Base-by-base conservation (phyloP, 2,329 filamentous ascomycete species). In the Monosporascus sp. region DNA sequence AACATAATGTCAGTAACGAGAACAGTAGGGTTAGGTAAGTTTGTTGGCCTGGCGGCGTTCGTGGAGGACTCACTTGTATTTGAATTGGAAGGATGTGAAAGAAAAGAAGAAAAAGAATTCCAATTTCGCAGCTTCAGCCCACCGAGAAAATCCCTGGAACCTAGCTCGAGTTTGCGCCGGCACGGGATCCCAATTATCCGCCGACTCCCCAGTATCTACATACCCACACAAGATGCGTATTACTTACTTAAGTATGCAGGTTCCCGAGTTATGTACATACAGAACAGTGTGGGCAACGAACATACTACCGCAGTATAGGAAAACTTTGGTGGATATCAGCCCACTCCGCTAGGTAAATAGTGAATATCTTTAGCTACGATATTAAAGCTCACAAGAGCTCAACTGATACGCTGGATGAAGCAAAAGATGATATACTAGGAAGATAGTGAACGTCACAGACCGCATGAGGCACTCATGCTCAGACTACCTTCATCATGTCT, bases 61-160 rank as follows among this genome's bases (percentile, higher is more conserved):
- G 53, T 48, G 49, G 51, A 53, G 52, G 52, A 84, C 91, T 83
- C 80, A 97, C 92, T 79, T 90, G 84, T 87, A 86, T 88, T 95
- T 96, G 95, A 97, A 92, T 90, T 91, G 91, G 92, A 97, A 96
- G 91, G 92, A 91, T 93, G 82, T 85, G 87, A 82, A 85, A 79
- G 76, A 75, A 78, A 80, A 80, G 73, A 69, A 71, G 71, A 64
- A 64, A 57, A 57, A 71, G n/a, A 71, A 70, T 61, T 57, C 51
- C 68, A 67, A 65, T 64, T 61, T 63, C 54, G 26, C 49, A 53
- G 53, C 44, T 31, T 47, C n/a, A 38, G 11, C 20, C 52, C 45
- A 49, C n/a, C 37, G 52, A 64, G 52, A 59, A 54, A 59, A 57
- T 57, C 44, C 52, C 45, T 52, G 53, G 52, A 51, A 53, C 62